Percentiles rank a stretch among this genome's conserved stretches.
phyloP scores from a whole-genome alignment of 73 alveolate species.

The Paramecium octaurelia region DNA sequence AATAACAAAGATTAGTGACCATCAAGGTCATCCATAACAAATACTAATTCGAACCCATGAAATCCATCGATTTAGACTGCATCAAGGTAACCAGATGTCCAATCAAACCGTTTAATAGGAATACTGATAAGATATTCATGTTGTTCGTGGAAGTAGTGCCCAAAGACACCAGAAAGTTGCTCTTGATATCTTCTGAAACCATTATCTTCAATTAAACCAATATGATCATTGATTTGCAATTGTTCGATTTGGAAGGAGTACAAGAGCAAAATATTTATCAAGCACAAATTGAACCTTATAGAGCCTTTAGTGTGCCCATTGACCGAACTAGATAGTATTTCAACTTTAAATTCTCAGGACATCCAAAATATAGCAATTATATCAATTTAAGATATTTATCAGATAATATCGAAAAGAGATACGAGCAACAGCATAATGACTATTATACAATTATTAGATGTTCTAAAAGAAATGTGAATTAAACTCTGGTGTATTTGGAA shows the following conservation, averaged over 20 bases:
- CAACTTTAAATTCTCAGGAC: neutral
- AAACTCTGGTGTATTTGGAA: conserved; percentile 12
- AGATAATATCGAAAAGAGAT: neutral
- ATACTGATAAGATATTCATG: neutral
- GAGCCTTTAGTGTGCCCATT: conserved; percentile 45
- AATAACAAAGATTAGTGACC: conserved; percentile 35
- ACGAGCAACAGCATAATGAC: neutral
- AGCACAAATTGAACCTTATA: neutral
- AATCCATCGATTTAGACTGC: conserved; percentile 14
- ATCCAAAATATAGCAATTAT: neutral
- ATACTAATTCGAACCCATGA: conserved; percentile 24
- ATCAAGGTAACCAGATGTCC: neutral
- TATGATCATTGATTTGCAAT: neutral
- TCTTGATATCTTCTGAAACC: conserved; percentile 46
- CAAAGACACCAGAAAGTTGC: conserved; percentile 50
- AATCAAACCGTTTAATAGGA: neutral
- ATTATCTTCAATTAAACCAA: conserved; percentile 7
- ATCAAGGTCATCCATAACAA: neutral
- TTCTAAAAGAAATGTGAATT: neutral
- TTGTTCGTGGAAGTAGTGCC: conserved; percentile 54
- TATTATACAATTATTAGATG: conserved; percentile 1
- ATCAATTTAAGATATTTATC: neutral
- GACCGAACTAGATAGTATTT: conserved; percentile 42
- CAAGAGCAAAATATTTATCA: neutral
- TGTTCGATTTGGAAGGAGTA: neutral